Base-by-base conservation (phyloP, 1,139 yeast genomes). In the Barnettozyma hawaiiensis region DNA sequence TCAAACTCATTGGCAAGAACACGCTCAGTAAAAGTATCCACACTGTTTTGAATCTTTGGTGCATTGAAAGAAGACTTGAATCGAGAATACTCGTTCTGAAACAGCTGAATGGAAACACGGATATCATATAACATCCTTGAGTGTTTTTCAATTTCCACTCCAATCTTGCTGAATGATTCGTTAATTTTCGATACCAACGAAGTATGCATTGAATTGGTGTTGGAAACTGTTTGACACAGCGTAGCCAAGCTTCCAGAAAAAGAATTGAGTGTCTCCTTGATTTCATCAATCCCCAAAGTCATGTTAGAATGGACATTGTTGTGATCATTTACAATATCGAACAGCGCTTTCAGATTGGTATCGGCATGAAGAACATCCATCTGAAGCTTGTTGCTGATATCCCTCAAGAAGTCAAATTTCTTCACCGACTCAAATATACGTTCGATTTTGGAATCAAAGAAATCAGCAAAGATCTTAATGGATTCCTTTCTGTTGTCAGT, bases 371-470 rank as follows among this genome's bases (percentile, higher is more conserved):
- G 32, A 28, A 34, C 31, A 29, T 29, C 39, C 23, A 28, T 24
- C 18, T 41, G 35, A 8, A 34, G 10, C 12, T 16, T 22, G 9
- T 29, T 27, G 22, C 9, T 33, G 18, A 18, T 24, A 2, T 28
- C 28, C 5, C 22, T 15, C 14, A 34, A 12, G 2, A 18, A 8
- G 12, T 42, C 31, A 26, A 40, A 29, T 6, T 21, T 21, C 16
- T 31, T 26, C 11, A 43, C n/a, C 5, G 23, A 10, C 12, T 24
- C 24, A 20, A 38, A 27, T n/a, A 43, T 37, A n/a, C 9, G n/a
- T 7, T 37, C 37, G 15, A 43, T 40, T 21, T 40, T 43, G 12
- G 14, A n/a, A 18, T 43, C 46, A 22, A 43, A 43, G 20, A 33
- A 43, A 10, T 31, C 26, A 4, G 43, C 37, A 37, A 37, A 43